These are phyloP conservation scores for Rhizopus arrhizus DNA, from an alignment of 371 early-diverging fungal genomes.

Conservation along the genomic window DNA sequence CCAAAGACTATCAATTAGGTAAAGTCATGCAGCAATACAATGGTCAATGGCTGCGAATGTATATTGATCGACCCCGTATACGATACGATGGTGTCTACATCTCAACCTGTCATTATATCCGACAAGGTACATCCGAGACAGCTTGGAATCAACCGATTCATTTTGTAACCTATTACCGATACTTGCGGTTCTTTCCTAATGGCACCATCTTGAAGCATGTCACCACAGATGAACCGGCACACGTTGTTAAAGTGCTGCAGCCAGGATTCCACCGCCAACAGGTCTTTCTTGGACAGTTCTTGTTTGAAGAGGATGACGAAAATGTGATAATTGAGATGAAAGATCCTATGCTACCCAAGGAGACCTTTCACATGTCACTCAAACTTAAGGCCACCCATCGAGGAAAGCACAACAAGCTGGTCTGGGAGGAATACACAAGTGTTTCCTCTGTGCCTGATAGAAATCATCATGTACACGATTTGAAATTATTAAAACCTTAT, in stretches of 20 bases:
- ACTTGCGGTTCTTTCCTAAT: constrained; percentile 66
- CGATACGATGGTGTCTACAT: constrained; percentile 73
- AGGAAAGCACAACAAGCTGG: constrained; percentile 68
- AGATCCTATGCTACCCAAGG: constrained; percentile 35
- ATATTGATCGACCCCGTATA: constrained; percentile 65
- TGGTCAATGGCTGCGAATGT: constrained; percentile 57
- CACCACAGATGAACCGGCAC: constrained; percentile 59
- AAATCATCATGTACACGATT: constrained; percentile 34
- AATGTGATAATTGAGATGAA: constrained; percentile 34
- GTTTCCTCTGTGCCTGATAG: constrained; percentile 24
- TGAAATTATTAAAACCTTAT: constrained; percentile 47
- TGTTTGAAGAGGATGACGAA: constrained; percentile 24
- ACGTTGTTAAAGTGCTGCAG: constrained; percentile 40
- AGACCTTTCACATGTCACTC: constrained; percentile 48
- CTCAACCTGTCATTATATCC: constrained; percentile 65
- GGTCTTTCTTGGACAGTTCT: constrained; percentile 50
- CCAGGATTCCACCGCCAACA: constrained; percentile 39
- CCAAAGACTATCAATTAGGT: constrained; percentile 20
- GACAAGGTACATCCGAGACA: constrained; percentile 55
- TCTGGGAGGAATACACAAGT: constrained; percentile 60
- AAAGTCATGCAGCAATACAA: constrained; percentile 33
- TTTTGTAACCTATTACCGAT: constrained; percentile 72
- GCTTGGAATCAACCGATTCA: constrained; percentile 64
- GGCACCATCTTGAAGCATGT: constrained; percentile 51
- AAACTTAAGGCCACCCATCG: constrained; percentile 56